Evolutionary conservation across 106 monocot species (phyloP), one percentile per base, ranked within the genome.

Genomic region (Apostasia shenzhenica): DNA sequence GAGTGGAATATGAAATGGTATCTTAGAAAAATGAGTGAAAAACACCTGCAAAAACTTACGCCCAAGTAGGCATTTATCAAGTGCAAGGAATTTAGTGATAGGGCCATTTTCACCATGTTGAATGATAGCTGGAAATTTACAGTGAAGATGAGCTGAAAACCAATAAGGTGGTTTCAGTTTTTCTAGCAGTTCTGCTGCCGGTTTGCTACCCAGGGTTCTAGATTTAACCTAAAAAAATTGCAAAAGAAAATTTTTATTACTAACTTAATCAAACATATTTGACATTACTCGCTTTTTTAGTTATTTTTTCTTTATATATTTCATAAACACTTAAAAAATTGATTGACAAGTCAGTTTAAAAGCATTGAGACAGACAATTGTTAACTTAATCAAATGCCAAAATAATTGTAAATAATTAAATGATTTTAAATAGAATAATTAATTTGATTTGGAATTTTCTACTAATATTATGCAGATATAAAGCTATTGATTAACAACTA

Each of bases 61-160:
- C 14, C 83, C 68, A 49, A 69, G 87, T 41, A 92, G 81, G 55
- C 97, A 99, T 57, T 99, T 99, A 76, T 99, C 97, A 71, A 99
- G 89, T 38, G 97, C 97, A 79, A 99, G 83, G 81, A 99, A 99
- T 75, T 78, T 99, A 45, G 97, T 92, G 42, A 85, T 41, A 63
- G 86, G 83, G 11, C 92, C 97, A 81, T 82, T 68, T 50, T 89
- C 81, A 26, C 85, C 83, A 61, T 92, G 97, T 59, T 90, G 89
- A 66, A 99, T 81, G 0, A 85, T 53, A 61, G 92, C 97, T 26
- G 97, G 81, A 82, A 99, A 99, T 78, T 79, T 85, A 79, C 92
- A 92, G 67, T 92, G 97, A 71, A 90, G 87, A 89, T 99, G 92
- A 62, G 90, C 87, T 60, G 97, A 81, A 78, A 92, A 92, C 97